These are phyloP conservation scores for Clathrus columnatus DNA, from an alignment of 768 basidiomycete genomes.

Conservation along the genomic window DNA sequence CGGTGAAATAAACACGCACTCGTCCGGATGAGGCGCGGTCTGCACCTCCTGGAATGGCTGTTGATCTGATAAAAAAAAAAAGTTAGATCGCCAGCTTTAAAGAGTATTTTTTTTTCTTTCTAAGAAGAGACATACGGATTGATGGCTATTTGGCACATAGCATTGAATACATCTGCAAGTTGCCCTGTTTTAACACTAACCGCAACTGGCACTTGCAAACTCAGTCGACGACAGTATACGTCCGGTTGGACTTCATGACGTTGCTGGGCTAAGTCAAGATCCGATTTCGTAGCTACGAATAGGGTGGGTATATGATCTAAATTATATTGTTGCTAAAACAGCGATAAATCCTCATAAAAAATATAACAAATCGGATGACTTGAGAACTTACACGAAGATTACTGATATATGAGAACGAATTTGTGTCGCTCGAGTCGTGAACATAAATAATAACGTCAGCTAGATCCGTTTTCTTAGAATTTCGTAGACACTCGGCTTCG, in stretches of 20 bases:
- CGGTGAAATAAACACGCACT: conserved; percentile 60
- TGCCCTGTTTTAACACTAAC: conserved; percentile 85
- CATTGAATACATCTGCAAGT: conserved; percentile 80
- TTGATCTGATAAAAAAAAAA: conserved; percentile 30
- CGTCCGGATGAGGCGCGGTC: conserved; percentile 65
- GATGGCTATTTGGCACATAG: conserved; percentile 76
- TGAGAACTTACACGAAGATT: conserved; percentile 71
- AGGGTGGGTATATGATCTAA: conserved; percentile 91
- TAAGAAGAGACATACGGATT: conserved; percentile 57
- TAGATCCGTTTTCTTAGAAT: conserved; percentile 82
- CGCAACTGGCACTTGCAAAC: conserved; percentile 88
- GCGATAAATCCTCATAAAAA: conserved; percentile 7
- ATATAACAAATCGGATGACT: background rate
- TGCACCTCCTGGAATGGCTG: conserved; percentile 74
- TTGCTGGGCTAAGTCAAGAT: conserved; percentile 94
- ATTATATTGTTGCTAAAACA: conserved; percentile 85
- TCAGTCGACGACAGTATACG: conserved; percentile 84
- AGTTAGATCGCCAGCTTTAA: conserved; percentile 6
- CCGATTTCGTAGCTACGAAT: conserved; percentile 98
- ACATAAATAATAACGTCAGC: conserved; percentile 95
- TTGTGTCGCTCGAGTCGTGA: conserved; percentile 96
- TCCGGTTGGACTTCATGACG: conserved; percentile 98
- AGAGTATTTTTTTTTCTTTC: background rate
- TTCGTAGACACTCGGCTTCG: conserved; percentile 83
- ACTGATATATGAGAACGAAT: conserved; percentile 97